Base-by-base conservation (phyloP, 2,329 filamentous ascomycete species). In the Ascochyta pisi region DNA sequence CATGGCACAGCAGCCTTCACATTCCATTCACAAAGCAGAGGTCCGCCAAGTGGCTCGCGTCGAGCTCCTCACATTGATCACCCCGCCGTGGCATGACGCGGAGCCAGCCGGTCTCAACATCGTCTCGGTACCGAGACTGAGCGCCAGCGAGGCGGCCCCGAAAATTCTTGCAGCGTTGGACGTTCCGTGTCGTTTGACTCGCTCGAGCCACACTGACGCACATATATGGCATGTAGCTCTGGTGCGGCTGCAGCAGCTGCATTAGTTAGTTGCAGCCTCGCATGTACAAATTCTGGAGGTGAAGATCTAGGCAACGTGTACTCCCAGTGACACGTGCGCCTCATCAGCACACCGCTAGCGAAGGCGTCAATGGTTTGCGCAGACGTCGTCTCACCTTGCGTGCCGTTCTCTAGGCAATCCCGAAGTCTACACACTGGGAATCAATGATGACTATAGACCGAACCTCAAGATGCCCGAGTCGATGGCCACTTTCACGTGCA, bases 401-500 rank as follows among this genome's bases (percentile, higher is more conserved):
- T 10, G 9, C 40, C 48, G 13, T 39, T 33, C 8, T 13, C 19
- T 1, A 12, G 19, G 16, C 12, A 26, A 12, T 38, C 12, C 38
- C 6, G 5, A 16, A 24, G 12, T 16, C 29, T 22, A 16, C n/a
- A 15, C 31, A 33, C 10, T 35, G 29, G 40, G 16, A 44, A 12
- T 13, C 8, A 27, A 22, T 38, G 3, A 33, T n/a, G 3, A 22
- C 33, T 13, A 19, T 6, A 15, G 9, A 4, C 6, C 12, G n/a
- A 4, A n/a, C 23, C 27, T 33, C 27, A 44, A 16, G 8, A 15
- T 33, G 16, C 31, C 19, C 19, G 16, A 39, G 40, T 38, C 38
- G 26, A 38, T 26, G 3, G 24, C 42, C 43, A 42, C 40, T 64
- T 66, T 66, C 65, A 67, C 65, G 57, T 68, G 65, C 53, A 59